Evolutionary conservation across 1,284 basidiomycete genomes (phyloP), one percentile per base, ranked within the genome.

Genomic region (Ceratobasidium sp.): DNA sequence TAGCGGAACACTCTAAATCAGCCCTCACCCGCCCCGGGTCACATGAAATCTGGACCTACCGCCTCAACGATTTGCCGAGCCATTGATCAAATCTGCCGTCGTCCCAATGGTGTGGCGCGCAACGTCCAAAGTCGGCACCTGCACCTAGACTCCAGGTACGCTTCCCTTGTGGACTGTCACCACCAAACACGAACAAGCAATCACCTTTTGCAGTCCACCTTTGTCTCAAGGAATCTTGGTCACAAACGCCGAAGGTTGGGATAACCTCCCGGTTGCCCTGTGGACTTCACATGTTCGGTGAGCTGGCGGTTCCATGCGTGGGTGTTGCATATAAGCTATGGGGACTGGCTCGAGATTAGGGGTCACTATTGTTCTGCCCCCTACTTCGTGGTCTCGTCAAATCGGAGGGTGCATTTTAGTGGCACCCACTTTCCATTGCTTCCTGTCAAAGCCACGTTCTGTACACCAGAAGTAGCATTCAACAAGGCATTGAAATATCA

Each of bases 241-340:
- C 33, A 28, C 40, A 42, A 60, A 42, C 58, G 9, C n/a, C 38
- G 58, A 60, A 44, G 58, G 38, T 38, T 60, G 58, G 33, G 58
- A 33, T 6, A 9, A 36, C n/a, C n/a, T 14, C 58, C 40, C 38
- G 36, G 38, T 44, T 44, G 23, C 58, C 33, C 33, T 58, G 14
- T n/a, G 14, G 12, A 58, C 56, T 60, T 60, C 36, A 58, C 54
- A 56, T 56, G 30, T 30, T 36, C 53, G 11, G 25, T 7, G 30
- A 30, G 30, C 23, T 56, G 53, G 53, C 53, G 16, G 28, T 56
- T 56, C 53, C 53, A 56, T 56, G 30, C 30, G 53, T 4, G 30
- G 16, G 16, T 28, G 53, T 56, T 36, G 53, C 25, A 56, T 56
- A 56, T 56, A 56, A 56, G 30, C 18, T 25, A 23, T 8, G n/a